Evolutionary conservation across 768 basidiomycete species (phyloP), one percentile per base, ranked within the genome.

Genomic region (Xerocomellus dryophilus): DNA sequence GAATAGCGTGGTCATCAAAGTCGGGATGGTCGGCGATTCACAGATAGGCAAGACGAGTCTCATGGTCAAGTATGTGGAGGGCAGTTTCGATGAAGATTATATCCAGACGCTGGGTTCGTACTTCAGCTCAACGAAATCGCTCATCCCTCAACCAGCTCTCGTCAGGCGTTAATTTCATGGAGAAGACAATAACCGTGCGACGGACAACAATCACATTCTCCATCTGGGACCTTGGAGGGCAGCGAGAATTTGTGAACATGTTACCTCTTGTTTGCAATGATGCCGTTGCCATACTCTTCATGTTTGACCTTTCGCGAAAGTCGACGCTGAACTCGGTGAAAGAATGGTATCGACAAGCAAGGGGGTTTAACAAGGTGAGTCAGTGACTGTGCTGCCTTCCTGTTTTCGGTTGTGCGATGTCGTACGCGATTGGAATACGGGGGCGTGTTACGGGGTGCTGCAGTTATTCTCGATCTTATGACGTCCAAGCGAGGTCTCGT

Each of bases 1-100:
- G 79, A 88, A 88, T 68, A 88, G 91, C 69, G 92, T 97, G 64
- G 93, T 96, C 49, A 90, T 97, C 72, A 98, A 99, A 73, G 96
- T 99, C 47, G 96, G 96, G 52, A 99, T 99, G 96, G 93, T 99
- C 43, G 97, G 97, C 46, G 96, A 99, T 78, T 94, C 93, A 66
- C 96, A 98, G 78, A 98, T 98, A 68, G 95, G 96, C 63, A 98
- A 98, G 82, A 98, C 96, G 60, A 93, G 91, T 74, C 79, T 98
- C 70, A 98, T 98, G 96, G 95, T 98, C 73, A 98, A 98, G 77
- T 98, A 98, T 68, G 95, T 98, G 56, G 96, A 99, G 76, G 96
- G 96, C 48, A 93, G 89, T 74, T 97, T 96, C 73, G 94, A 97
- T 74, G 94, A 96, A 78, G 96, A 98, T 73, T 98, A 98, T 76